Evolutionary conservation across 1,284 basidiomycete species (phyloP), one percentile per base, ranked within the genome.

Genomic region (Ceratobasidium theobromae): DNA sequence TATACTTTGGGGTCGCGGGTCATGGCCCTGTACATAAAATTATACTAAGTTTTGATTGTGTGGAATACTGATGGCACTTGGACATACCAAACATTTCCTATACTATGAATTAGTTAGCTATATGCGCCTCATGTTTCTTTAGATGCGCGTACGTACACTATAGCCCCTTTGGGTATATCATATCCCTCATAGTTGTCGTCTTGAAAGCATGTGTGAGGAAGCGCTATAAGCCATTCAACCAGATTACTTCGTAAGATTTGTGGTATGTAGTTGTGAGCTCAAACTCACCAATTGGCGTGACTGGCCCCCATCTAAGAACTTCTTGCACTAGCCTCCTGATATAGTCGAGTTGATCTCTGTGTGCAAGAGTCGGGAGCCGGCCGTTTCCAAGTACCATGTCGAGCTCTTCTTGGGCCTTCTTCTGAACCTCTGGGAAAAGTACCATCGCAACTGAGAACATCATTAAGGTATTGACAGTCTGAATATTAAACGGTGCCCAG

Each of bases 341-440:
- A 67, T 80, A 80, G 0, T 77, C 76, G 16, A 80, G 69, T 8
- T 68, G 49, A 0, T 68, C 68, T n/a, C 72, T 68, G 68, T 79
- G 78, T 2, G 68, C 68, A 40, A 76, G 74, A 16, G 66, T 71
- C 1, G 79, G 79, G 27, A 79, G 72, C 4, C 77, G 72, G 32
- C 72, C 72, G 12, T 53, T 54, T 11, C 77, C 76, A 23, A 78
- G 71, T 4, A 79, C 73, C 2, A 70, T 43, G 51, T 79, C 77
- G 5, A 80, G 66, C 68, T 80, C 79, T 6, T 70, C 72, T 53
- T 75, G 76, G 6, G 76, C 77, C 23, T 69, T 73, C n/a, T 55
- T 70, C 57, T 77, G 76, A 2, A 75, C 72, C 3, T 78, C 75
- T 1, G 77, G 79, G 66, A 75, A 71, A 4, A 73, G 67, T 3